Base-by-base conservation (phyloP, 2,329 filamentous ascomycete species). In the Ploettnerulaceae sp. region DNA sequence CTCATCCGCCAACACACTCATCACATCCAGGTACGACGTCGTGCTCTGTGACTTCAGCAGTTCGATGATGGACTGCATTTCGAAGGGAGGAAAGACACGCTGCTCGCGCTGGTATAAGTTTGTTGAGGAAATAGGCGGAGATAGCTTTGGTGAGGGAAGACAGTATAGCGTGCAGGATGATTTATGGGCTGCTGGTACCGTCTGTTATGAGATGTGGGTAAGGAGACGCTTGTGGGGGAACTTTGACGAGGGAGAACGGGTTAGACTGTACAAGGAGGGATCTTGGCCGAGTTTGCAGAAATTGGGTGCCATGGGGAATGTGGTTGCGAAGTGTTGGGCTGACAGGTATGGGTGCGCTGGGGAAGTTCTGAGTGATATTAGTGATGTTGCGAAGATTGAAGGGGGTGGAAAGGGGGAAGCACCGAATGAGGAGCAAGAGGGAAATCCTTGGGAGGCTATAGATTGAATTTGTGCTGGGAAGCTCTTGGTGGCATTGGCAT, bases 31-130 rank as follows among this genome's bases (percentile, higher is more conserved):
- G n/a, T 29, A 39, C 15, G 44, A 47, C 24, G 36, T 47, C 17
- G 36, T 41, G 36, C 29, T 47, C 7, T 47, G 44, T 15, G 44
- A 47, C 18, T 47, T 47, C 18, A 41, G 44, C 24, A 40, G 28
- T 28, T 40, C 36, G 14, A 28, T 41, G 12, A 33, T 47, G 15
- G 28, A 47, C 17, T 36, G 44, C 14, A n/a, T 29, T 2, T 12
- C 36, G 9, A 29, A 18, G n/a, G 32, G 25, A 5, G 24, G 39
- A n/a, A 42, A 36, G 18, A 29, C 25, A 3, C 18, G 37, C 29
- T 47, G 37, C 32, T 36, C 37, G n/a, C 31, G 45, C n/a, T 42
- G 45, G 37, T 41, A 29, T 7, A 40, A 41, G 7, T 41, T 42
- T n/a, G 25, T 47, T 3, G 22, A 28, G 11, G 22, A 42, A 31